phyloP scores from a whole-genome alignment of 169 alveolate species.

The Theileria equi region DNA sequence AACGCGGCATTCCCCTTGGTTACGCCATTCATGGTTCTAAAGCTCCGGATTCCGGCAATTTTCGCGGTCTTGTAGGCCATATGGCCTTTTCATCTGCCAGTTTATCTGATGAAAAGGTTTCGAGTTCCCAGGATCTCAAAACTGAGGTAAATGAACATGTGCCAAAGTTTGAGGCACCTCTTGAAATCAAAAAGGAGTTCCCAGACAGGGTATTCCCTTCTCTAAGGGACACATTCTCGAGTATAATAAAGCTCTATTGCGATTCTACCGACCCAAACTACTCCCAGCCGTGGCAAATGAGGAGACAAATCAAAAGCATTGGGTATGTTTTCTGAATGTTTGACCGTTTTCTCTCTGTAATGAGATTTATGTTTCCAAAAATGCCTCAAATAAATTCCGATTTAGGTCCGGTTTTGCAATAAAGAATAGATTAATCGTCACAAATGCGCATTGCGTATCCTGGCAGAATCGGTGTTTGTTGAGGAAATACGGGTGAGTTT shows the following conservation, averaged over 20 bases:
- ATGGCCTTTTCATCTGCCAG: too few relatives aligned
- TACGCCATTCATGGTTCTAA: too few relatives aligned
- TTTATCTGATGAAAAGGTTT: too few relatives aligned
- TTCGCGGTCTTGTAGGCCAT: too few relatives aligned
- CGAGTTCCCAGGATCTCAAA: too few relatives aligned
- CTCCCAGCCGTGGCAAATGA: conserved; percentile 82
- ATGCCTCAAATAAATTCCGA: neutral
- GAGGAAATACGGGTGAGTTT: conserved; percentile 75
- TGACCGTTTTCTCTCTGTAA: neutral
- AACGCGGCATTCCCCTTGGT: too few relatives aligned
- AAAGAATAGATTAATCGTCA: conserved; percentile 66
- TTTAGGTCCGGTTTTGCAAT: conserved; percentile 79
- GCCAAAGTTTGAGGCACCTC: too few relatives aligned
- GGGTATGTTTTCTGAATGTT: conserved; percentile 58
- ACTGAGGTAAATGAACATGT: too few relatives aligned
- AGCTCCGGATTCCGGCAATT: too few relatives aligned
- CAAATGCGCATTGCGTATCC: conserved; percentile 84
- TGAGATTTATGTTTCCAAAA: neutral
- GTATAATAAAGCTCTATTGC: conserved; percentile 78
- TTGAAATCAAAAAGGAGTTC: too few relatives aligned
- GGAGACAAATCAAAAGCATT: conserved; percentile 72
- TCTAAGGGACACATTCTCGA: conserved; percentile 54
- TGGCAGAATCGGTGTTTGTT: conserved; percentile 76
- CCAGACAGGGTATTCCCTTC: neutral
- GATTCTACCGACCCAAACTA: conserved; percentile 80